Percentiles rank a stretch among this genome's conserved stretches.
These are phyloP conservation scores for Taiozyma sp. DNA, from an alignment of 1,139 yeast genomes.

Conservation along the genomic window DNA sequence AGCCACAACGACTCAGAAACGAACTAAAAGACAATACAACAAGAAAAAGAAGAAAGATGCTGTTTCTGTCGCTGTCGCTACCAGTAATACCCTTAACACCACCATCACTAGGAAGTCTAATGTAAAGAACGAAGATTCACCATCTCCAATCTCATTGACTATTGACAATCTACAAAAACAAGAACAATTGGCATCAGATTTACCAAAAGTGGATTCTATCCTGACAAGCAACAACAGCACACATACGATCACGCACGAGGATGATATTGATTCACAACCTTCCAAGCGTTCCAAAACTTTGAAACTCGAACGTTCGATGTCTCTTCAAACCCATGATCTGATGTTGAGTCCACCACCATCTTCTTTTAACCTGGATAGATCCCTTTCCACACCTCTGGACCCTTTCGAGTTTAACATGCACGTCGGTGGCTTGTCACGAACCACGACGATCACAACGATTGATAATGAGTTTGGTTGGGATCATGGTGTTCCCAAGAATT, in stretches of 20 bases:
- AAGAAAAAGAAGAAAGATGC: constrained; percentile 18
- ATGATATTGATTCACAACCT: constrained; percentile 7
- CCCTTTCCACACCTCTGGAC: constrained; percentile 8
- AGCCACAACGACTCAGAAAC: constrained; percentile 11
- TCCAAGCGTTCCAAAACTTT: constrained; percentile 11
- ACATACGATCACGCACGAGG: neutral
- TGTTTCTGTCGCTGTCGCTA: too few relatives aligned
- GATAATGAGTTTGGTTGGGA: constrained; percentile 8
- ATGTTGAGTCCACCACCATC: constrained; percentile 13
- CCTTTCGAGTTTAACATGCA: constrained; percentile 2
- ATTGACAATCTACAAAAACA: neutral
- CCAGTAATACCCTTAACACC: too few relatives aligned
- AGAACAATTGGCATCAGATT: neutral
- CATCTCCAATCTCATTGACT: constrained; percentile 24
- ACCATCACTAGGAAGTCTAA: neutral
- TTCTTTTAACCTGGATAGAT: constrained; percentile 6
- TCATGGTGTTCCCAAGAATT: constrained; percentile 20
- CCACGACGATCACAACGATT: constrained; percentile 16
- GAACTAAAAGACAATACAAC: constrained; percentile 16
- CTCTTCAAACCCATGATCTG: constrained; percentile 10
- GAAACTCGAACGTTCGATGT: constrained; percentile 16
- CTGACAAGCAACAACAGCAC: neutral
- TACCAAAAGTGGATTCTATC: neutral
- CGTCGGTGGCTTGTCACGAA: constrained; percentile 6
- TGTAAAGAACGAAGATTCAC: constrained; percentile 11